Base-by-base conservation (phyloP, 805 yeast genomes). In the Yarrowia sp. region DNA sequence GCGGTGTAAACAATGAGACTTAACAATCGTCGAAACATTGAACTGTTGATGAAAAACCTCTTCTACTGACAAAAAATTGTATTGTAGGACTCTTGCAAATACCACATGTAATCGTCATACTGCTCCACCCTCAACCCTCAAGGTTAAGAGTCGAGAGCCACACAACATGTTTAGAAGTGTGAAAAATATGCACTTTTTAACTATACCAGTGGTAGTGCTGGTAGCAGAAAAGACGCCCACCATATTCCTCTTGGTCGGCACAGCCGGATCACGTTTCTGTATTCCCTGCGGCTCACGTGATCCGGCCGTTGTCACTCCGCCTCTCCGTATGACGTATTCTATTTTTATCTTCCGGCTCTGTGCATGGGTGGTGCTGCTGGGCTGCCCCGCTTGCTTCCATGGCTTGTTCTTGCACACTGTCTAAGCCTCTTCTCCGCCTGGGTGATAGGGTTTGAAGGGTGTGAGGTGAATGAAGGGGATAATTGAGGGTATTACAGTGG, bases 341-440 rank as follows among this genome's bases (percentile, higher is more conserved):
- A 52, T 52, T 52, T 52, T 52, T 52, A 52, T 52, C 58, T 19
- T n/a, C n/a, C 30, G 43, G 55, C 33, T 34, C 56, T 13, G 30
- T 52, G 58, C 58, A 52, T 52, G 58, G 40, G 43, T 14, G 14
- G n/a, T 38, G 20, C 58, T 52, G 58, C 58, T 52, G 58, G 43
- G 58, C 58, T 52, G 58, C 34, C 58, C 43, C 58, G 13, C 58
- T 38, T 52, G 58, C 58, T 52, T 52, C 58, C 43, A 52, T 38
- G 43, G 58, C 58, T 52, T 52, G 58, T 52, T 10, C 43, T 52
- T 38, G 58, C 43, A 52, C 4, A 17, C n/a, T 38, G 58, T 52
- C 58, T 52, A 52, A 52, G 58, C 58, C 58, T 52, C 58, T 38
- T 52, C 58, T 52, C 58, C 58, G 58, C 58, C 43, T 52, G 43